phyloP scores from a whole-genome alignment of 1,139 yeast species.

The Candida mesenterica region DNA sequence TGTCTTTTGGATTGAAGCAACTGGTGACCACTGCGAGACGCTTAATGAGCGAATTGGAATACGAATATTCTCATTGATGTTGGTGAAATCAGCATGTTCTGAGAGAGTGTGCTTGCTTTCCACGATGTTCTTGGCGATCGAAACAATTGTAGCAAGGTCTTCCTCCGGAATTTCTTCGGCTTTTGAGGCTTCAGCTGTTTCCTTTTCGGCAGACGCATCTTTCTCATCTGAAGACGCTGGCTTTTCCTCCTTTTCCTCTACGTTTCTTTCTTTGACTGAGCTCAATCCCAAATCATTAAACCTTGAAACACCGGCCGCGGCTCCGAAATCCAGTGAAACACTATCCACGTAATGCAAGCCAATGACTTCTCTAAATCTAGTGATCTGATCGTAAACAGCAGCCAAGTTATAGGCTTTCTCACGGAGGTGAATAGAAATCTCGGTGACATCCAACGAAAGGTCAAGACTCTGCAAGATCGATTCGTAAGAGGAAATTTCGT shows the following conservation, averaged over 20 bases:
- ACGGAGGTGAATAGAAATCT: constrained; percentile 23
- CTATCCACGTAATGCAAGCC: constrained; percentile 45
- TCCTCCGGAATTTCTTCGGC: constrained; percentile 12
- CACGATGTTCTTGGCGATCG: constrained; percentile 12
- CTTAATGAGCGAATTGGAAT: constrained; percentile 53
- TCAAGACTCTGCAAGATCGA: constrained; percentile 27
- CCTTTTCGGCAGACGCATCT: neutral
- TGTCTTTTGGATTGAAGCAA: constrained; percentile 59
- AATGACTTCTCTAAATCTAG: constrained; percentile 43
- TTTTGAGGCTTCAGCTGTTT: constrained; percentile 3
- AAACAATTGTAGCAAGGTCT: constrained; percentile 10
- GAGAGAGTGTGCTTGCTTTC: constrained; percentile 9
- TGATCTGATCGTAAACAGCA: constrained; percentile 38
- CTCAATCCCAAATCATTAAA: constrained; percentile 32
- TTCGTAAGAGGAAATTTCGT: constrained; percentile 34
- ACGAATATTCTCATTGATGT: constrained; percentile 24
- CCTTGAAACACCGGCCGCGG: constrained; percentile 21
- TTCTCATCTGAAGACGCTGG: too few species aligned
- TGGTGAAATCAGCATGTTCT: constrained; percentile 17
- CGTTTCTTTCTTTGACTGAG: constrained; percentile 17
- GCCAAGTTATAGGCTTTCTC: constrained; percentile 42
- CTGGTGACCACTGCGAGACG: constrained; percentile 87
- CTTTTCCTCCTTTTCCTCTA: constrained; percentile 12
- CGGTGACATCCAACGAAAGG: constrained; percentile 8
- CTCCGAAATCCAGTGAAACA: constrained; percentile 22